A percentile compares a stretch with the other conserved stretches of the same genome.
phyloP scores from a whole-genome alignment of 352 stramenopile species.

The Aphanomyces astaci region DNA sequence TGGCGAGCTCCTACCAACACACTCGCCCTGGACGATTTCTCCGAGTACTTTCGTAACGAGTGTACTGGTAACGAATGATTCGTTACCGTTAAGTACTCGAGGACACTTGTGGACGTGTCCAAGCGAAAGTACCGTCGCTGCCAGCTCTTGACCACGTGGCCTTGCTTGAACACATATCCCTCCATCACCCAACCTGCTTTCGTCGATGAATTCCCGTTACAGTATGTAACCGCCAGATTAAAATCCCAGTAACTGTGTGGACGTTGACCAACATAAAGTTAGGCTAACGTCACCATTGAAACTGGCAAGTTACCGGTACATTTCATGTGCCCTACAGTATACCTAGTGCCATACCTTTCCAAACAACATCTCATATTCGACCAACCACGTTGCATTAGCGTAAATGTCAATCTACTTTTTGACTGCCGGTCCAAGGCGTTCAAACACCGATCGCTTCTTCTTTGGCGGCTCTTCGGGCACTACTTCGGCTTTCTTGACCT shows the following conservation, averaged over 20 bases:
- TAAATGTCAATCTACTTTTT: constrained; percentile 25
- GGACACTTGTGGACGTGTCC: neutral
- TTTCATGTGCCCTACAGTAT: no score
- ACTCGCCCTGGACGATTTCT: no score
- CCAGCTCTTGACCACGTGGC: constrained; percentile 20
- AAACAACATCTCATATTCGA: no score
- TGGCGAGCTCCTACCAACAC: no score
- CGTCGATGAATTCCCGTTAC: neutral
- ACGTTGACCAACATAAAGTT: no score
- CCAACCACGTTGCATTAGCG: neutral
- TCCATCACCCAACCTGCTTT: neutral
- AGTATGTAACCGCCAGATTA: no score
- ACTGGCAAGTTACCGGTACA: no score
- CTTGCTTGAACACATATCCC: constrained; percentile 19
- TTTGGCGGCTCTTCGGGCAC: constrained; percentile 38
- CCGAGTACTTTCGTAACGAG: no score
- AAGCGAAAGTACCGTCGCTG: constrained; percentile 15
- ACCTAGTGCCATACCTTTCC: no score
- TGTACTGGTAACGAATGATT: no score
- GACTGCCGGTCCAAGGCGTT: constrained; percentile 67
- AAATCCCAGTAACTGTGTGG: no score
- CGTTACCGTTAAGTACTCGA: constrained; percentile 17
- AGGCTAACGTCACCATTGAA: neutral
- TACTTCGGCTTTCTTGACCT: constrained; percentile 26
- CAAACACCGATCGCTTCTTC: constrained; percentile 80